These are phyloP conservation scores for Primulina eburnea DNA, from an alignment of 257 asterid species.

Conservation along the genomic window DNA sequence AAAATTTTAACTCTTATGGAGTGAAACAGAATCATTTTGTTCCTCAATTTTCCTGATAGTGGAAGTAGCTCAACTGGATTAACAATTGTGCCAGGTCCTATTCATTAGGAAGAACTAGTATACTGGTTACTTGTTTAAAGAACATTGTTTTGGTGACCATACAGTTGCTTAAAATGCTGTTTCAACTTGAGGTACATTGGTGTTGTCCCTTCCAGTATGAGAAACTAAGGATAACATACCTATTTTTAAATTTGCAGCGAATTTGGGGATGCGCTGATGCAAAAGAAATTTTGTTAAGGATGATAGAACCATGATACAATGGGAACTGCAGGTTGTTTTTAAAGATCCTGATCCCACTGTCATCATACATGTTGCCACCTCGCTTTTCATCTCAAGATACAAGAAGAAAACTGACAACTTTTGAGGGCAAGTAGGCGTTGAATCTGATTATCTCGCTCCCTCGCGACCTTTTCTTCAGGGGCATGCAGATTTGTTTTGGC, in stretches of 20 bases:
- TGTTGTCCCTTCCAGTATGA: background rate
- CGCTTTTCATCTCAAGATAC: conserved; percentile 38
- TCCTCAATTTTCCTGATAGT: background rate
- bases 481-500: conserved; percentile 47
- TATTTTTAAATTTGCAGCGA: conserved; percentile 30
- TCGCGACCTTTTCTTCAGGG: conserved; percentile 48
- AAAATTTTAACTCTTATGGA: background rate
- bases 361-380: conserved; percentile 53
- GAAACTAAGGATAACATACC: background rate
- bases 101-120: background rate
- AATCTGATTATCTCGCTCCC: conserved; percentile 46
- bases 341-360: conserved; percentile 60
- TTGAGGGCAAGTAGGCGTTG: conserved; percentile 16
- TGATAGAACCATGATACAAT: conserved; percentile 47
- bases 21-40: background rate
- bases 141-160: background rate
- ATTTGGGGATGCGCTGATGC: conserved; percentile 24
- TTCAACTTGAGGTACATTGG: background rate
- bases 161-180: background rate
- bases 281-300: conserved; percentile 33
- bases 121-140: background rate
- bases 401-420: conserved; percentile 23
- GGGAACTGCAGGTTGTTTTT: conserved; percentile 63
- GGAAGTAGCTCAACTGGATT: conserved; percentile 5
- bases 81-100: background rate